phyloP scores from a whole-genome alignment of 768 basidiomycete genomes.

The Dioszegia hungarica region DNA sequence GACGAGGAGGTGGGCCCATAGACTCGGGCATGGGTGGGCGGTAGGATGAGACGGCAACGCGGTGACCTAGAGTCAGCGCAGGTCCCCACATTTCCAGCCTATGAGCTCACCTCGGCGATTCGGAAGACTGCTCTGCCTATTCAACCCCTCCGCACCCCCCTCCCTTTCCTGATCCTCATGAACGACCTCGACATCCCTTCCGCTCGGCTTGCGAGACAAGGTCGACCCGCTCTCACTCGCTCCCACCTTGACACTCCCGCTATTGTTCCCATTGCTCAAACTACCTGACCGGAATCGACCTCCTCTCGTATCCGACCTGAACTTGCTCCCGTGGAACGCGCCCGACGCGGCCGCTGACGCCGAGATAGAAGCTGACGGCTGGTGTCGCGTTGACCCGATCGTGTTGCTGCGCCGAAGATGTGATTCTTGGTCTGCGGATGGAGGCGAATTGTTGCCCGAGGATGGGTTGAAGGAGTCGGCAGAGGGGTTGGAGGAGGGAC shows the following conservation, averaged over 20 bases:
- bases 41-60: neutral
- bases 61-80: conserved; percentile 2
- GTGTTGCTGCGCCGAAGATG: conserved; percentile 28
- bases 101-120: conserved; percentile 27
- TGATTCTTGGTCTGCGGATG: conserved; percentile 32
- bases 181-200: conserved; percentile 29
- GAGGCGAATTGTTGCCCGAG: conserved; percentile 14
- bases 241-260: neutral
- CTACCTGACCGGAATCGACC: conserved; percentile 36
- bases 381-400: conserved; percentile 22
- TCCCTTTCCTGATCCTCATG: conserved; percentile 23
- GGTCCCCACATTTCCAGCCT: neutral
- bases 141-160: conserved; percentile 27
- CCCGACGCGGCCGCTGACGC: conserved; percentile 26
- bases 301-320: neutral
- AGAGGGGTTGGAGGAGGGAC: conserved; percentile 29
- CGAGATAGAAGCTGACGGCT: conserved; percentile 32
- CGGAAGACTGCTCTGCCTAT: conserved; percentile 40
- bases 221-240: neutral
- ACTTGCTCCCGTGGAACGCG: conserved; percentile 28
- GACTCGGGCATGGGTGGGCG: conserved; percentile 10
- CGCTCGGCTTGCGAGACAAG: conserved; percentile 16
- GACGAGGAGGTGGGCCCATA: conserved; percentile 34
- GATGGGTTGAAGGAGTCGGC: conserved; percentile 5
- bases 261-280: conserved; percentile 10